A percentile compares a stretch with the other conserved stretches of the same genome.
Conservation (phyloP, 441 rosid species). For the Populus hybrid region DNA sequence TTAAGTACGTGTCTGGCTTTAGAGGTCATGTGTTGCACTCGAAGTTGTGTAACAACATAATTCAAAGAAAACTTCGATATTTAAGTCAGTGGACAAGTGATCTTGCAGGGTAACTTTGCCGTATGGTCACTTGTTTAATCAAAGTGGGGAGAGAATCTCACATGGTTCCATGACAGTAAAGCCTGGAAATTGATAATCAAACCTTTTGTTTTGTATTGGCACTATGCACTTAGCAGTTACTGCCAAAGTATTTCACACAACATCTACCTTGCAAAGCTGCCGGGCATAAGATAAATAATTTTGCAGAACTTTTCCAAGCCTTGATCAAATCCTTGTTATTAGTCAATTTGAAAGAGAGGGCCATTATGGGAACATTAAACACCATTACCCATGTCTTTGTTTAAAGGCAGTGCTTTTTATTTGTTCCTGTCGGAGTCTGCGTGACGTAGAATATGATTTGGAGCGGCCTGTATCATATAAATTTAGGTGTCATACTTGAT, state of each 20-base stretch:
- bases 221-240: not conserved
- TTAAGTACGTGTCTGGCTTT: not conserved
- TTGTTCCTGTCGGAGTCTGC: not conserved
- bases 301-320: not conserved
- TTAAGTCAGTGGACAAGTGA: not conserved
- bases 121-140: not conserved
- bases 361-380: not conserved
- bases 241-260: not conserved
- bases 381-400: constrained; percentile 9
- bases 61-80: not conserved
- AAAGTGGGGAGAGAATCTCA: not conserved
- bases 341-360: not conserved
- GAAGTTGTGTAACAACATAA: not conserved
- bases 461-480: not conserved
- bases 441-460: constrained; percentile 4
- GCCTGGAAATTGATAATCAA: not conserved
- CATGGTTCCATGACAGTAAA: constrained; percentile 15
- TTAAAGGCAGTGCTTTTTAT: not conserved
- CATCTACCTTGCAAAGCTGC: not conserved
- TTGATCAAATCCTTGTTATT: not conserved
- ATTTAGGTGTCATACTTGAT: not conserved
- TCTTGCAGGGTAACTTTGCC: not conserved
- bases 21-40: not conserved
- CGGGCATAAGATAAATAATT: not conserved
- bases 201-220: not conserved